phyloP scores from a whole-genome alignment of 139 green algal genomes.

The Chlamydomonas sp. region DNA sequence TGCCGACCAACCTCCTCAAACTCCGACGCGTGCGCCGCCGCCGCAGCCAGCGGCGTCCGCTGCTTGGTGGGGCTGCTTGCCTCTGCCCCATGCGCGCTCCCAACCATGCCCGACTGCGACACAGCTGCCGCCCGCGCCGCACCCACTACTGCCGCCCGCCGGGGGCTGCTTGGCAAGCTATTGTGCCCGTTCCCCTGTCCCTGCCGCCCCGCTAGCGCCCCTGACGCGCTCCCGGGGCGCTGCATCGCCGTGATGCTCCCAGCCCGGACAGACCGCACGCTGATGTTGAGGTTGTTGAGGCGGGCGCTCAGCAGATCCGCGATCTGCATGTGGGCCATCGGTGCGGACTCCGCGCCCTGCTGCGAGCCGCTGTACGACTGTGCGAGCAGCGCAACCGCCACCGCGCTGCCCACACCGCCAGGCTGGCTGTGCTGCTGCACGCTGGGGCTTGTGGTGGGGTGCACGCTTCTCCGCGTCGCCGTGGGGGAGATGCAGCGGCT shows the following conservation, averaged over 20 bases:
- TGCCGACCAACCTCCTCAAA: neutral
- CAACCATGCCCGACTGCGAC: neutral
- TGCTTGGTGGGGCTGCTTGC: neutral
- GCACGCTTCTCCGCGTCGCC: too few species aligned
- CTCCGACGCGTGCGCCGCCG: neutral
- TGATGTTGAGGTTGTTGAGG: neutral
- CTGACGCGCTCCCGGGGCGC: neutral
- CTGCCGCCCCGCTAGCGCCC: neutral
- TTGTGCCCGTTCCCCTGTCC: too few species aligned
- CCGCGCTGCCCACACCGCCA: neutral
- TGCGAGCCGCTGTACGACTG: neutral
- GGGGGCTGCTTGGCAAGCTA: neutral
- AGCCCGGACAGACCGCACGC: conserved; percentile 15
- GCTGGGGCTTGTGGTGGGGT: too few species aligned
- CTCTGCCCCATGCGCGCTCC: too few species aligned
- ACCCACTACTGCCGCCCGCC: neutral
- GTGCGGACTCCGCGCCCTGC: neutral
- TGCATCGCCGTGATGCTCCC: neutral
- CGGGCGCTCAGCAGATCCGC: conserved; percentile 15
- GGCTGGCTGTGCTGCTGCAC: neutral
- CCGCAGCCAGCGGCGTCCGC: too few species aligned
- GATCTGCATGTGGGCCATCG: neutral
- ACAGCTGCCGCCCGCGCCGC: conserved; percentile 2
- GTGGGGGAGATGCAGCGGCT: too few species aligned
- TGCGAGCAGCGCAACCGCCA: neutral